phyloP scores from a whole-genome alignment of 2,329 filamentous ascomycete species.

The Calonectria pteridis region DNA sequence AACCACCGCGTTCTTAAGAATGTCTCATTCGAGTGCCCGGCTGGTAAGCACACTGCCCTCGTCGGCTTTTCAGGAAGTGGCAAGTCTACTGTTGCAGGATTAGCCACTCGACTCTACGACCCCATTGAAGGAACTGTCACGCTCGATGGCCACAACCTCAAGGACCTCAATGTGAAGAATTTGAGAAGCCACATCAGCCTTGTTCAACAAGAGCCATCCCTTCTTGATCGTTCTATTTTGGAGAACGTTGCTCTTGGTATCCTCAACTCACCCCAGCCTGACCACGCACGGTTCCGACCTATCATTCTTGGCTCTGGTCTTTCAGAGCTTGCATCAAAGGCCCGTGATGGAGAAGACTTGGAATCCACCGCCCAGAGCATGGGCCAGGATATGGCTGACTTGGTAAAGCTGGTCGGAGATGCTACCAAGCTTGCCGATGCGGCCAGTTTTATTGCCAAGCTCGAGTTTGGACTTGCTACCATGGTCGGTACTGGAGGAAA shows the following conservation, averaged over 20 bases:
- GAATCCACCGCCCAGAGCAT: constrained; percentile 56
- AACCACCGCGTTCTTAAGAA: constrained; percentile 57
- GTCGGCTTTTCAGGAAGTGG: constrained; percentile 71
- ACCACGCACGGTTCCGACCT: constrained; percentile 56
- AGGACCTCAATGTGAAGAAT: constrained; percentile 59
- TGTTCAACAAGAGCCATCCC: constrained; percentile 60
- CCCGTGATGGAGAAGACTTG: constrained; percentile 64
- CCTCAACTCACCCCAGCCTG: constrained; percentile 56
- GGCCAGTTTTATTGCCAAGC: constrained; percentile 63
- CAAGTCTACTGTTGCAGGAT: constrained; percentile 67
- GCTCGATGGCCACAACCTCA: constrained; percentile 62
- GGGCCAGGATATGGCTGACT: constrained; percentile 59
- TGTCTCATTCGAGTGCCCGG: constrained; percentile 61
- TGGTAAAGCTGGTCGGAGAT: constrained; percentile 62
- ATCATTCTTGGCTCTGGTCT: constrained; percentile 63
- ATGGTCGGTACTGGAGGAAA: constrained; percentile 66
- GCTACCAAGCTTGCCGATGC: constrained; percentile 72
- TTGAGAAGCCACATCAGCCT: constrained; percentile 58
- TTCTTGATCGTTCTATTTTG: constrained; percentile 60
- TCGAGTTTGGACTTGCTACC: constrained; percentile 67
- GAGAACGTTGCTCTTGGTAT: constrained; percentile 66
- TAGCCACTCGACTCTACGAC: constrained; percentile 70
- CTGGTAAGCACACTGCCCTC: constrained; percentile 65
- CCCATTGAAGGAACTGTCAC: constrained; percentile 61
- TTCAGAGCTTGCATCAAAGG: constrained; percentile 62